Evolutionary conservation across 1,284 basidiomycete genomes (phyloP), one percentile per base, ranked within the genome.

Genomic region (Pseudozyma thailandica): DNA sequence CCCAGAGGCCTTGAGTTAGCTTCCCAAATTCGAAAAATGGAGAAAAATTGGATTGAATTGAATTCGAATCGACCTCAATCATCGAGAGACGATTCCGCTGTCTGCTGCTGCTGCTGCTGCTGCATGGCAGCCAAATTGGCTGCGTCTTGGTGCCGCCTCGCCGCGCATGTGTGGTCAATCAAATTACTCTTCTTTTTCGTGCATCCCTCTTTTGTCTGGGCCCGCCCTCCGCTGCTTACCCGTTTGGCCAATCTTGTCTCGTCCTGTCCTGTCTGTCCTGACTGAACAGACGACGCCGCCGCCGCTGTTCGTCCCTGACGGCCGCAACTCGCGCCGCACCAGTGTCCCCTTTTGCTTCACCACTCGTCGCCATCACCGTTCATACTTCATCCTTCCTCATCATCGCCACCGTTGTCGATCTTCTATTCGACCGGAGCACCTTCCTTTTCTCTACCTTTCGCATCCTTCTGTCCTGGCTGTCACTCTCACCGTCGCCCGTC

Each of bases 301-400:
- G 13, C 33, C 33, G 13, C 33, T 35, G 33, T 35, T n/a, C 5
- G 8, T 35, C 33, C n/a, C n/a, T n/a, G n/a, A n/a, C n/a, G n/a
- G n/a, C n/a, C n/a, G n/a, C n/a, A n/a, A 35, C 33, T n/a, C 33
- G 33, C 15, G 33, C 33, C n/a, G n/a, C n/a, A n/a, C n/a, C 35
- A 25, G 16, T 43, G 27, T 20, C 46, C n/a, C 38, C 13, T n/a
- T 25, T 43, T 28, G 7, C 37, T 41, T 55, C 13, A 35, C 31
- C 46, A 38, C 38, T 47, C 46, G 45, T 55, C 53, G 53, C 53
- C 53, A 55, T 55, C 45, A 41, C 23, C 42, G 3, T n/a, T 7
- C 13, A 33, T 35, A 31, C 20, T 15, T 12, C 33, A 18, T 21
- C 26, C 53, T 16, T 49, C 45, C 25, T 41, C 43, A 41, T 10